phyloP scores from a whole-genome alignment of 192 early-diverging fungal species.

The Mortierella alpina region DNA sequence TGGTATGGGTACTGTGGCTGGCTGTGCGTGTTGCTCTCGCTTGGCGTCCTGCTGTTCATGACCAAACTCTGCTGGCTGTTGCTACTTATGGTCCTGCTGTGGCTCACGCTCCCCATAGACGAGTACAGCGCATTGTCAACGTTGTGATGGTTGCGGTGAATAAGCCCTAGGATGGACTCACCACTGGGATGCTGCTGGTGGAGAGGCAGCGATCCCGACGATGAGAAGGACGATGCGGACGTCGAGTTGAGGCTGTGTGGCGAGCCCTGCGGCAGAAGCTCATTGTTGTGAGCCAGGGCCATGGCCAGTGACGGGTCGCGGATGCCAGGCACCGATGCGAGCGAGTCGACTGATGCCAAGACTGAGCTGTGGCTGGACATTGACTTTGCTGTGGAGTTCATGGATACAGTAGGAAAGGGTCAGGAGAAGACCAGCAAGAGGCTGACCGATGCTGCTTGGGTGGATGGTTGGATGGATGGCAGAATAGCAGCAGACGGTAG shows the following conservation, averaged over 20 bases:
- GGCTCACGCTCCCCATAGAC: conserved; percentile 3
- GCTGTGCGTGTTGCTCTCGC: conserved; percentile 23
- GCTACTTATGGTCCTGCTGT: conserved; percentile 23
- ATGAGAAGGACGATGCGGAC: conserved; percentile 36
- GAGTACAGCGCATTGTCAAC: conserved; percentile 1
- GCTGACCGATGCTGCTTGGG: neutral
- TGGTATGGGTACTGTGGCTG: neutral
- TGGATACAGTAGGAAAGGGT: neutral
- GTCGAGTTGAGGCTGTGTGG: conserved; percentile 42
- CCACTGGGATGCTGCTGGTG: conserved; percentile 27
- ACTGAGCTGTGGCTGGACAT: conserved; percentile 18
- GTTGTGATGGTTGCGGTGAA: conserved; percentile 14
- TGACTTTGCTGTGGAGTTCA: conserved; percentile 28
- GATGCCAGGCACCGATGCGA: conserved; percentile 15
- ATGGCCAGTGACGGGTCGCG: conserved; percentile 8
- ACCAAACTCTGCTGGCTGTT: conserved; percentile 29
- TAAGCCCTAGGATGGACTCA: conserved; percentile 10
- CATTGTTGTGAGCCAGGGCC: neutral
- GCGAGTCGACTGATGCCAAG: conserved; percentile 36
- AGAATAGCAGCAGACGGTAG: no score
- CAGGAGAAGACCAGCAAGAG: neutral
- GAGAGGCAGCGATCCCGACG: conserved; percentile 40
- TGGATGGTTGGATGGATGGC: neutral
- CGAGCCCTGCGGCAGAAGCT: conserved; percentile 20
- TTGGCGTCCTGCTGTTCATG: conserved; percentile 26